Conservation (phyloP, 495 filamentous ascomycete genomes). For the Talaromyces proteolyticus region DNA sequence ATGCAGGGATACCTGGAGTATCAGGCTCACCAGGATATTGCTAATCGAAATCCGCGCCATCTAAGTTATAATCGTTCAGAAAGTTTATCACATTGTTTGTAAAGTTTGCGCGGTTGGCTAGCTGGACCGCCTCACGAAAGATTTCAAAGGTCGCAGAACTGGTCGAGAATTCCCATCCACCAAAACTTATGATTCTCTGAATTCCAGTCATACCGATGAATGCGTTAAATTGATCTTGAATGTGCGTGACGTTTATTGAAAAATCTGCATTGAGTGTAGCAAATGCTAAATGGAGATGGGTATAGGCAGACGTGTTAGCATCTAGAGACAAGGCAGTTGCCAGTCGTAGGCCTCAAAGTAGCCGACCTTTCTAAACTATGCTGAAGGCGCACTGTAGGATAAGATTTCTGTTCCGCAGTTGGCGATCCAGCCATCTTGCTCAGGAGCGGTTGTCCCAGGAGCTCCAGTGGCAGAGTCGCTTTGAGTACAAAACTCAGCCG, state of each 20-base stretch:
- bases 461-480: slow-evolving; percentile 18
- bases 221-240: slow-evolving; percentile 14
- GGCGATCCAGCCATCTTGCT: slow-evolving; percentile 38
- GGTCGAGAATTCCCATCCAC: slow-evolving; percentile 42
- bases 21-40: slow-evolving; percentile 38
- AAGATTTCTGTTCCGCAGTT: slow-evolving; percentile 40
- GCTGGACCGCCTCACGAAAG: slow-evolving; percentile 27
- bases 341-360: slow-evolving; percentile 13
- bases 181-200: slow-evolving; percentile 37
- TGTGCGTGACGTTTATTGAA: slow-evolving; percentile 18
- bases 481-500: slow-evolving; percentile 37
- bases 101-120: slow-evolving; percentile 33
- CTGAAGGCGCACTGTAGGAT: slow-evolving; percentile 1
- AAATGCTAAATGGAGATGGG: slow-evolving; percentile 42
- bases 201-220: slow-evolving; percentile 17
- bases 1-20: slow-evolving; percentile 27
- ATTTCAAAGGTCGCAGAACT: slow-evolving; percentile 23
- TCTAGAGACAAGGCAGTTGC: slow-evolving; percentile 15
- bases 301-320: slow-evolving; percentile 23
- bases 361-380: background rate
- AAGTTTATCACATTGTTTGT: slow-evolving; percentile 28
- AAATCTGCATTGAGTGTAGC: slow-evolving; percentile 24
- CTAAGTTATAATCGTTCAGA: slow-evolving; percentile 34
- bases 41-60: slow-evolving; percentile 45
- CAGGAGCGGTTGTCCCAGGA: slow-evolving; percentile 26